Conservation (phyloP, 2,329 filamentous ascomycete genomes). For the Ascochyta koolunga region DNA sequence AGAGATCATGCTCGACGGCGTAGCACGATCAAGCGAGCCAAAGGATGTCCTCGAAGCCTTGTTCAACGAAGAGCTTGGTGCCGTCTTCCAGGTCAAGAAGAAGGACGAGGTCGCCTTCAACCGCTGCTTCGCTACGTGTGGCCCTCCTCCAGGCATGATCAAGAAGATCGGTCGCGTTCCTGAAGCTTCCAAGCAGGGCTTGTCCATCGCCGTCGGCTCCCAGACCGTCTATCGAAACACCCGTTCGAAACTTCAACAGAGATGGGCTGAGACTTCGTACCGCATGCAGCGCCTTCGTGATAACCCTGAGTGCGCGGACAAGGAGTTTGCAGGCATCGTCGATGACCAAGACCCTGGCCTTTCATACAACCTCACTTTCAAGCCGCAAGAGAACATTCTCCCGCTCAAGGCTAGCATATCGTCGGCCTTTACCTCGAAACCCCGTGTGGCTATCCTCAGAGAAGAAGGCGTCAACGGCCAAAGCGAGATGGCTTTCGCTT, state of each 20-base stretch:
- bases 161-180: constrained; percentile 82
- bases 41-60: constrained; percentile 74
- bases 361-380: constrained; percentile 80
- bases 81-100: constrained; percentile 92
- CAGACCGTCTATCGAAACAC: constrained; percentile 71
- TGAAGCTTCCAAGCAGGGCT: constrained; percentile 71
- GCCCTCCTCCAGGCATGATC: constrained; percentile 80
- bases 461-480: constrained; percentile 96
- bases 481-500: constrained; percentile 97
- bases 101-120: constrained; percentile 84
- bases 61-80: constrained; percentile 96
- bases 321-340: constrained; percentile 76
- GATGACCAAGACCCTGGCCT: constrained; percentile 83
- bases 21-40: constrained; percentile 66
- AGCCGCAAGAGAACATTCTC: constrained; percentile 76
- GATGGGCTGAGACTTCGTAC: constrained; percentile 87
- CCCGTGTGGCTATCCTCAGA: constrained; percentile 87
- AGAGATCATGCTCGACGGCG: constrained; percentile 80
- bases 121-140: constrained; percentile 88
- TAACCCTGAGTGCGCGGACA: constrained; percentile 83
- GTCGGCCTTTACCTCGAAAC: constrained; percentile 65
- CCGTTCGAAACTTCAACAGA: constrained; percentile 78
- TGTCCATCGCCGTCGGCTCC: constrained; percentile 75
- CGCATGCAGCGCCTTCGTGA: constrained; percentile 91
- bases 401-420: constrained; percentile 70